Percentiles rank a stretch among this genome's conserved stretches.
These are phyloP conservation scores for Gonium pectorale DNA, from an alignment of 139 green algal species.

Conservation along the genomic window DNA sequence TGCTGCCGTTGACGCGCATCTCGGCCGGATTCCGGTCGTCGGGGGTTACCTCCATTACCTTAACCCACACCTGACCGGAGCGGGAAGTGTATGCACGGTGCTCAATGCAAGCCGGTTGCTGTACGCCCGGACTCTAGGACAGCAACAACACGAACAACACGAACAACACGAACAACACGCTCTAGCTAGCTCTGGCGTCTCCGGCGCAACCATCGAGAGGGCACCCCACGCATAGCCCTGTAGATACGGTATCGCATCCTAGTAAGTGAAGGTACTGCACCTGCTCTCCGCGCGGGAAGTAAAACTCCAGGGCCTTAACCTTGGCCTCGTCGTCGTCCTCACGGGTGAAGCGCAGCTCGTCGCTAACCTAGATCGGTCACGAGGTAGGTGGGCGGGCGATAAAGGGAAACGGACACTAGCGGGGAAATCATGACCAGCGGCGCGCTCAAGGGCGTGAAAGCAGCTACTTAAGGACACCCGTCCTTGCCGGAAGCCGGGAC, in stretches of 20 bases:
- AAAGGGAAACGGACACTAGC: not conserved
- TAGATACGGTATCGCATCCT: too few species aligned
- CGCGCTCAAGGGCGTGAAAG: not conserved
- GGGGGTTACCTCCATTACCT: constrained; percentile 54
- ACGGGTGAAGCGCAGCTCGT: constrained; percentile 55
- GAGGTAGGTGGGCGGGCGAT: not conserved
- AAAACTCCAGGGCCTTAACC: constrained; percentile 70
- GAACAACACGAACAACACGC: not conserved
- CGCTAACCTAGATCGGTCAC: constrained; percentile 45
- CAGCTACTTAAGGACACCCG: not conserved
- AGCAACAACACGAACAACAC: not conserved
- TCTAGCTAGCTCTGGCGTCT: not conserved
- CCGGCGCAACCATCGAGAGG: not conserved
- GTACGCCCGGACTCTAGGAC: not conserved
- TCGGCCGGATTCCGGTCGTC: constrained; percentile 35
- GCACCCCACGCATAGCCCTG: not conserved
- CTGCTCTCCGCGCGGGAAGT: constrained; percentile 51
- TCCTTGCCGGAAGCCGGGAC: not conserved
- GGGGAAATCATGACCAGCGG: not conserved
- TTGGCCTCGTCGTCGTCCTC: constrained; percentile 70
- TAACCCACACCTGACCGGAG: constrained; percentile 54
- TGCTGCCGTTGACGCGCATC: constrained; percentile 52
- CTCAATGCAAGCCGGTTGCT: too few species aligned
- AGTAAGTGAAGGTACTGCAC: too few species aligned
- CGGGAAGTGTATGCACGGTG: not conserved